Base-by-base conservation (phyloP, 768 basidiomycete genomes). In the Serendipita sp. region DNA sequence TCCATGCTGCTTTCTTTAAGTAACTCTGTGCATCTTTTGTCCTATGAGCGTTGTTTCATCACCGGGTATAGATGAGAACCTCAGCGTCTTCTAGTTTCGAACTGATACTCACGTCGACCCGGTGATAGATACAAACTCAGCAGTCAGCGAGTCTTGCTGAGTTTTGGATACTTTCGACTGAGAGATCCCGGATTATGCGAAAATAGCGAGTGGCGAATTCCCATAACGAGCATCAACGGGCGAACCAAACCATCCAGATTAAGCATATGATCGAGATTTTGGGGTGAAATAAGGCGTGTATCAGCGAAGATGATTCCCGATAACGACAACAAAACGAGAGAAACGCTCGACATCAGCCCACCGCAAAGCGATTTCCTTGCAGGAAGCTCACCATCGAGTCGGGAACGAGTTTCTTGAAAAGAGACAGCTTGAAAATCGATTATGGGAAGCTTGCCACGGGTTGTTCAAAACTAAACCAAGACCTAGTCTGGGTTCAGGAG, bases 51-150 rank as follows among this genome's bases (percentile, higher is more conserved):
- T 46, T 46, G 18, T 46, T 11, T 46, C 45, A 46, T 13, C 11
- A 46, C 13, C 18, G 45, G 45, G 1, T 13, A 46, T 46, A 1
- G 13, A 18, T 18, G 18, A 18, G 18, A 46, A 18, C 11, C 45
- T 46, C 45, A 46, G 45, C 45, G 64, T 3, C 44, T 18, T 24
- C 24, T 24, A 56, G 45, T 3, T 2, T 2, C 7, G 35, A 34
- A 3, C 4, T 15, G 7, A n/a, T 41, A 53, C 71, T 45, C 30
- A 70, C 70, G 66, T 38, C 15, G 67, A 46, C 1, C 69, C 68
- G 0, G 71, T 72, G 30, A 72, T 65, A 3, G 66, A 37, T 32
- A 68, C 56, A 38, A 70, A 69, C 45, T 72, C 70, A 7, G 65
- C 45, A 7, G 68, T 34, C 38, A 69, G 62, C 1, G 63, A 62